Percentiles rank a stretch among this genome's conserved stretches.
These are phyloP conservation scores for Euclidium syriacum DNA, from an alignment of 345 rosid genomes.

Conservation along the genomic window DNA sequence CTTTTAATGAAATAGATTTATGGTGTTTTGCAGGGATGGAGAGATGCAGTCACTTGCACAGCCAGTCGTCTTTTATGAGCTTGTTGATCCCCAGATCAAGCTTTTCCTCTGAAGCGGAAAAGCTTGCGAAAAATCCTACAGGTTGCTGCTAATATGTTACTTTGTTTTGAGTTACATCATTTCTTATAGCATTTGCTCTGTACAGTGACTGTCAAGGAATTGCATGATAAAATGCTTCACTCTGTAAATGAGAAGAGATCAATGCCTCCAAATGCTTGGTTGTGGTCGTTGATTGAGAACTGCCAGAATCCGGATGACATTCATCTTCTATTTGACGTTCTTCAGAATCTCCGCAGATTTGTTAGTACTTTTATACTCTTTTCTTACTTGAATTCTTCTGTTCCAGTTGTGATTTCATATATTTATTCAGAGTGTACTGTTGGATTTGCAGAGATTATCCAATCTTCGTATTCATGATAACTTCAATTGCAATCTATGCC, in stretches of 20 bases:
- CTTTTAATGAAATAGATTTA: not conserved
- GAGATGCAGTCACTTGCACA: constrained; percentile 20
- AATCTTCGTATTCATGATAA: constrained; percentile 75
- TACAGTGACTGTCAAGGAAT: constrained; percentile 72
- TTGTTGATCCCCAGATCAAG: constrained; percentile 22
- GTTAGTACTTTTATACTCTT: constrained; percentile 38
- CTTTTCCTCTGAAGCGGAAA: constrained; percentile 36
- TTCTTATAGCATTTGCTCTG: constrained; percentile 10
- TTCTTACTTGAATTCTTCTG: not conserved
- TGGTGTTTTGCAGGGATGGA: constrained; percentile 8
- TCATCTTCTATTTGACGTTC: constrained; percentile 55
- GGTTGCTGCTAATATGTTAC: constrained; percentile 33
- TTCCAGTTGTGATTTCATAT: not conserved
- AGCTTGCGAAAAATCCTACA: constrained; percentile 32
- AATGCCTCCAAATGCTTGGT: constrained; percentile 81
- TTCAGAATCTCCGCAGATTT: constrained; percentile 69
- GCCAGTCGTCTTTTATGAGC: not conserved
- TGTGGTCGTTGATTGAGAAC: constrained; percentile 67
- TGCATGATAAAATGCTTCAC: constrained; percentile 50
- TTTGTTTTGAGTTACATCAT: not conserved
- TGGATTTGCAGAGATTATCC: constrained; percentile 64
- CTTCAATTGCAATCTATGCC: constrained; percentile 79
- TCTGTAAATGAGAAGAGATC: constrained; percentile 58
- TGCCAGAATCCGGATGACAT: constrained; percentile 66
- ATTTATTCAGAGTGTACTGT: not conserved